Evolutionary conservation across 768 basidiomycete species (phyloP).

Genomic region (Mycena vulgaris): DNA sequence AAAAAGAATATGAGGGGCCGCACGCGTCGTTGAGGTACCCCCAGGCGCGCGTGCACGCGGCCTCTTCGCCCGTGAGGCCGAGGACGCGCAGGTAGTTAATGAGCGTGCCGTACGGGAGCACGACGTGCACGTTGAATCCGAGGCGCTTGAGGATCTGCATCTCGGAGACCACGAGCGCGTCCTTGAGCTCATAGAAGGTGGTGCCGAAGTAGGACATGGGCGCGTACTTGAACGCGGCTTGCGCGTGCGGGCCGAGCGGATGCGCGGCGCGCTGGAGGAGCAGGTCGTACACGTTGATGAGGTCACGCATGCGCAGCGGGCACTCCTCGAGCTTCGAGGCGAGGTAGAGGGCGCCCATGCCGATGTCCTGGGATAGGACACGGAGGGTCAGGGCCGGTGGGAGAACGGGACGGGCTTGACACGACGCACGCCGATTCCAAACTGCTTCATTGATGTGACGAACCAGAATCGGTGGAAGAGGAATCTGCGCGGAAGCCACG

Average conservation of each 20-base stretch:
- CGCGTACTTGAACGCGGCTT: slow-evolving; percentile 72
- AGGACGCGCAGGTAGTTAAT: slow-evolving; percentile 95
- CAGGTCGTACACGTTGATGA: slow-evolving; percentile 95
- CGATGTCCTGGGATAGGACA: slow-evolving; percentile 76
- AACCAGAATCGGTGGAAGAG: slow-evolving; percentile 98
- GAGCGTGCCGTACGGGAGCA: slow-evolving; percentile 93
- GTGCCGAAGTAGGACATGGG: slow-evolving; percentile 93
- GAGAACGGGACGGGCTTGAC: slow-evolving; percentile 25
- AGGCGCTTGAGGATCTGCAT: slow-evolving; percentile 98
- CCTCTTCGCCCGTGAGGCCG: slow-evolving; percentile 81
- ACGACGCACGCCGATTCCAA: slow-evolving; percentile 87
- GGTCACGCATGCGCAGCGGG: slow-evolving; percentile 91
- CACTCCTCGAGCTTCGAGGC: slow-evolving; percentile 95
- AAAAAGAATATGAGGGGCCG: slow-evolving; percentile 49
- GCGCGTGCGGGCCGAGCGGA: slow-evolving; percentile 51
- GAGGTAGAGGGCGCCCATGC: slow-evolving; percentile 90
- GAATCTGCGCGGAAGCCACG: slow-evolving; percentile 95
- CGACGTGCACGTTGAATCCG: slow-evolving; percentile 95
- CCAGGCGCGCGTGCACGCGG: slow-evolving; percentile 88
- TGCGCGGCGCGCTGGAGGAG: slow-evolving; percentile 84
- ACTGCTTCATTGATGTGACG: slow-evolving; percentile 94
- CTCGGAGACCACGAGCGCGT: slow-evolving; percentile 93
- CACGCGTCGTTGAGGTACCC: slow-evolving; percentile 97
- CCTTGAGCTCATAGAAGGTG: slow-evolving; percentile 95
- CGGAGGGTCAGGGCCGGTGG: slow-evolving; percentile 19